Evolutionary conservation across 768 basidiomycete species (phyloP), one percentile per base, ranked within the genome.

Genomic region (Roridomyces roridus): DNA sequence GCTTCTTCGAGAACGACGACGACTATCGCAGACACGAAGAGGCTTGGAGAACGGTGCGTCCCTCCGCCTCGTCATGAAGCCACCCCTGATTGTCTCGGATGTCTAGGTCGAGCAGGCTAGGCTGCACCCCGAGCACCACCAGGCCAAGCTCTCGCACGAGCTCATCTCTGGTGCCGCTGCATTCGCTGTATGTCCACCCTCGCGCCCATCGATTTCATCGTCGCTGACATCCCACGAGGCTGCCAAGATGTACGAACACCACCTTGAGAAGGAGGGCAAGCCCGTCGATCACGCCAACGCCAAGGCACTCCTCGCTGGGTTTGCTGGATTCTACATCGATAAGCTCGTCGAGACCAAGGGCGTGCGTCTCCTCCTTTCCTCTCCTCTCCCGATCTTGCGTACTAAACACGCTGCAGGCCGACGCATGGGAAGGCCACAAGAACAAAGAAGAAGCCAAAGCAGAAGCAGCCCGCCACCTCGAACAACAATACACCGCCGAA

Each of bases 101-200:
- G 40, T 21, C 11, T 21, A 41, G 40, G 40, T 41, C 18, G 40
- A 41, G 40, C 8, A 41, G 15, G 40, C n/a, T 79, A 78, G 45
- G 76, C 77, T 14, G 24, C 43, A 45, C 12, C 43, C 43, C 21
- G 43, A 45, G 43, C 87, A 87, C 74, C 87, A 88, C 75, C 71
- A 86, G 72, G 82, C 86, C 2, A 49, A 70, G 48, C 71, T 87
- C 47, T 82, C 85, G 7, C 88, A 90, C 69, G 84, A 90, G 70
- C 67, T 89, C 40, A 78, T 90, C 57, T 84, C 85, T 41, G 87
- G 72, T 36, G 88, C 88, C 39, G 88, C 87, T 5, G 70, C 85
- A 24, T 89, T 77, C 70, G 85, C 83, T 77, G 86, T 83, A 29
- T 15, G 70, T 41, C 20, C 1, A 24, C 17, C 26, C 6, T 3